Percentiles rank a stretch among this genome's conserved stretches.
These are phyloP conservation scores for Madurella fahalii DNA, from an alignment of 2,329 filamentous ascomycete genomes.

Conservation along the genomic window DNA sequence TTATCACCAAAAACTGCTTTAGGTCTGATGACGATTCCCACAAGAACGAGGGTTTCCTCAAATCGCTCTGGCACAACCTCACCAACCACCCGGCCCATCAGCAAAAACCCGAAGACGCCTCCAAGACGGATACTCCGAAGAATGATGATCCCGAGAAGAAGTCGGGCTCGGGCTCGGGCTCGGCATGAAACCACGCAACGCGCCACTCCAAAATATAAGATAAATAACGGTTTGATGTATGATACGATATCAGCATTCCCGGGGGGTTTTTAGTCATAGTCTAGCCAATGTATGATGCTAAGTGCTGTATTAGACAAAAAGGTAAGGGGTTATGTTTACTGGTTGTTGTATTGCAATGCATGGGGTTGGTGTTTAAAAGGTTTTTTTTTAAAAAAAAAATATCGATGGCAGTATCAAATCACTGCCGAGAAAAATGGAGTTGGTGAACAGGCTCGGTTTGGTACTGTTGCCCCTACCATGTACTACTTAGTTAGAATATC, in stretches of 20 bases:
- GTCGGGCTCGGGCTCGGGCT: background rate
- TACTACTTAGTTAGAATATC: too few relatives aligned
- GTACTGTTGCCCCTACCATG: too few relatives aligned
- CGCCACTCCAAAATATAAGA: background rate
- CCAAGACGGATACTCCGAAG: slow-evolving; percentile 8
- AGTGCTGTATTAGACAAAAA: background rate
- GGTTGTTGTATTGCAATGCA: background rate
- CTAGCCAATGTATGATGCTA: background rate
- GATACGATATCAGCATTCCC: background rate
- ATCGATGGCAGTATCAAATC: too few relatives aligned
- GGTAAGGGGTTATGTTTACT: background rate
- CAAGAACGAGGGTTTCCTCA: slow-evolving; percentile 84
- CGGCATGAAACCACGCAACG: background rate
- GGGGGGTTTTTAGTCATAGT: background rate
- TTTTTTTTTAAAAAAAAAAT: background rate
- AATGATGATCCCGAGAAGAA: slow-evolving; percentile 31
- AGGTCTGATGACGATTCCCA: slow-evolving; percentile 43
- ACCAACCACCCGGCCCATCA: slow-evolving; percentile 67
- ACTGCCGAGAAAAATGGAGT: too few relatives aligned
- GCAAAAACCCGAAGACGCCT: slow-evolving; percentile 27
- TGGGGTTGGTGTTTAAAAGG: background rate
- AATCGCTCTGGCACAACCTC: slow-evolving; percentile 87
- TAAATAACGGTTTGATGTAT: background rate
- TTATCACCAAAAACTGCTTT: slow-evolving; percentile 3
- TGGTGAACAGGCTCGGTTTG: too few relatives aligned